These are phyloP conservation scores for Grammothele lineata DNA, from an alignment of 768 basidiomycete genomes.

Conservation along the genomic window DNA sequence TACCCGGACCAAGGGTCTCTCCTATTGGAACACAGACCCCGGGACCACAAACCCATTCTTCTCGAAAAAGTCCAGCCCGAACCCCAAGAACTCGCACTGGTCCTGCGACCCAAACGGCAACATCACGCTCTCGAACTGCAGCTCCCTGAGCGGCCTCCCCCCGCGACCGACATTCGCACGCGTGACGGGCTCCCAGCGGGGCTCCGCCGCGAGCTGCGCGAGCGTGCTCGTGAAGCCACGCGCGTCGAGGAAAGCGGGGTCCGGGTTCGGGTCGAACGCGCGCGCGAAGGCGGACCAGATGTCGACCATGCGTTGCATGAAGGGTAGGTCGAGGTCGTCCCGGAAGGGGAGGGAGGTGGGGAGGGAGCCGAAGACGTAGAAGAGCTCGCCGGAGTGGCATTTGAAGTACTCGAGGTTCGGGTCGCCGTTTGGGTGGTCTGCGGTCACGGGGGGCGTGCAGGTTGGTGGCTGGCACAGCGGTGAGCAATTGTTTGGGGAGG, in stretches of 20 bases:
- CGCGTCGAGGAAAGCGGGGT: conserved; percentile 35
- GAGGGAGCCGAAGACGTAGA: conserved; percentile 31
- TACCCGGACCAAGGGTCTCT: too few species aligned
- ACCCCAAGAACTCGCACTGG: conserved; percentile 35
- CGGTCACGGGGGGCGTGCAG: conserved; percentile 40
- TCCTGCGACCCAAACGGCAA: conserved; percentile 30
- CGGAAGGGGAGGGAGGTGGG: conserved; percentile 39
- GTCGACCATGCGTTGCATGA: conserved; percentile 41
- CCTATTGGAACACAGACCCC: too few species aligned
- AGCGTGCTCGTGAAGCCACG: conserved; percentile 38
- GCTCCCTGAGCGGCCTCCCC: conserved; percentile 28
- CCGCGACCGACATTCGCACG: conserved; percentile 16
- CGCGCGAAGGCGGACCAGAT: conserved; percentile 45
- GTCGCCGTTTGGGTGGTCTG: conserved; percentile 42
- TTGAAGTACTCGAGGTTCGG: conserved; percentile 44
- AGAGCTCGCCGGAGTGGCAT: conserved; percentile 31
- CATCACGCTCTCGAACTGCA: conserved; percentile 32
- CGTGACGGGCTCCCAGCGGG: conserved; percentile 34
- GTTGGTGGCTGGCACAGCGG: conserved; percentile 24
- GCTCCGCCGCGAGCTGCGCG: conserved; percentile 24
- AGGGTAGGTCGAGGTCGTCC: conserved; percentile 41
- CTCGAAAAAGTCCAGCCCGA: not conserved
- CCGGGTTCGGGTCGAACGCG: conserved; percentile 45
- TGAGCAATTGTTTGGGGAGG: too few species aligned
- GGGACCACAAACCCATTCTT: too few species aligned